phyloP scores from a whole-genome alignment of 176 grass and related monocot genomes.

The Stipa capillata region DNA sequence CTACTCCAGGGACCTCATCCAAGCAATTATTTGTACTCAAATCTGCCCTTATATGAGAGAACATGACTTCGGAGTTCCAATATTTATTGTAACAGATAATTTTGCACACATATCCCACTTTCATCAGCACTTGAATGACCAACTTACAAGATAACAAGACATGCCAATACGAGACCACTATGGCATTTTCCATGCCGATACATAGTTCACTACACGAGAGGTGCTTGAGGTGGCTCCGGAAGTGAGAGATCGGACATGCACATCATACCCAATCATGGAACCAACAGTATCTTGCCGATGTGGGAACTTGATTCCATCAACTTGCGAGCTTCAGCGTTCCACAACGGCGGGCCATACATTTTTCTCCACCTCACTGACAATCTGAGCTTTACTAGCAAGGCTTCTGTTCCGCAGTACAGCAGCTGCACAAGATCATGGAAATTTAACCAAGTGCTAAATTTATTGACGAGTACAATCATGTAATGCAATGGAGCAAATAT shows the following conservation, averaged over 20 bases:
- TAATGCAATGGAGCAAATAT: not conserved
- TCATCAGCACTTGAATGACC: not conserved
- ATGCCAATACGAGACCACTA: too few species aligned
- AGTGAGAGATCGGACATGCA: not conserved
- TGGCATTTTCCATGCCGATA: too few species aligned
- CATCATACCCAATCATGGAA: slow-evolving; percentile 25
- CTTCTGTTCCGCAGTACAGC: slow-evolving; percentile 52
- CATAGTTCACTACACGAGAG: not conserved
- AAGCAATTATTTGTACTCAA: not conserved
- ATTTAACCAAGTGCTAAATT: not conserved
- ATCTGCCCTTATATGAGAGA: not conserved
- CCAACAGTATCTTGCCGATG: too few species aligned
- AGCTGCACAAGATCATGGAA: slow-evolving; percentile 22
- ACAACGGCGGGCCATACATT: too few species aligned
- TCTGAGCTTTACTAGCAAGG: slow-evolving; percentile 51
- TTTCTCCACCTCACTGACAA: slow-evolving; percentile 64
- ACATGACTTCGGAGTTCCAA: not conserved
- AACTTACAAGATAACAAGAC: not conserved
- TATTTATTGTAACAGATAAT: not conserved
- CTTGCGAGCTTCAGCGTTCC: too few species aligned
- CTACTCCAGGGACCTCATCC: not conserved
- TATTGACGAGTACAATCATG: not conserved
- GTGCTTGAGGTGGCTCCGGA: not conserved
- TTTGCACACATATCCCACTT: not conserved
- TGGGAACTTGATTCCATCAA: too few species aligned